A percentile compares a stretch with the other conserved stretches of the same genome.
These are phyloP conservation scores for Podaxis rugospora DNA, from an alignment of 768 basidiomycete species.

Conservation along the genomic window DNA sequence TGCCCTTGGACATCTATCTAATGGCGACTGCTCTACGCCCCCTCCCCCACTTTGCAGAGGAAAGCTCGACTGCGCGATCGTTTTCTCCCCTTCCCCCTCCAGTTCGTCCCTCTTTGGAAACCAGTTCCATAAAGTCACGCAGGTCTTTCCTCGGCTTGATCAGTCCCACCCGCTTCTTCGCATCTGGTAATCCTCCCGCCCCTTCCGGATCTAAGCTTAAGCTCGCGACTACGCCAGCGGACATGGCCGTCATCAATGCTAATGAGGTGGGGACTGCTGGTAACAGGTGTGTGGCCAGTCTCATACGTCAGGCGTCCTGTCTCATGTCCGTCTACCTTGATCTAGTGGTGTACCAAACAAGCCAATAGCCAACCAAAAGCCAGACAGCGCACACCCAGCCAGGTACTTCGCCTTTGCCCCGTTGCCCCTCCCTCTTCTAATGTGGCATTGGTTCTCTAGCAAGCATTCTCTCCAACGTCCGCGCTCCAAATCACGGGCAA, in stretches of 20 bases:
- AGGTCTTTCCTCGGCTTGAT: slow-evolving; percentile 9
- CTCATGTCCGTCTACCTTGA: neutral
- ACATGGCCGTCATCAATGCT: neutral
- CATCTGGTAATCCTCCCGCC: neutral
- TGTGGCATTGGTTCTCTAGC: neutral
- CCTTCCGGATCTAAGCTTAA: slow-evolving; percentile 9
- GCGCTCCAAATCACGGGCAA: slow-evolving; percentile 15
- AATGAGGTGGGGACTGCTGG: neutral
- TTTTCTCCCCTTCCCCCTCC: slow-evolving; percentile 6
- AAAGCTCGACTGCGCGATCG: neutral
- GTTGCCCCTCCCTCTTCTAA: slow-evolving; percentile 4
- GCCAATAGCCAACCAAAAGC: slow-evolving; percentile 1
- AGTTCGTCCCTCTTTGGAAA: slow-evolving; percentile 1
- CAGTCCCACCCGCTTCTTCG: neutral
- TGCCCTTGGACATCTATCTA: neutral
- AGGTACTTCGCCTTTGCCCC: slow-evolving; percentile 9
- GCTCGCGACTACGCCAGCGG: neutral
- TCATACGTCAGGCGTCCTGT: slow-evolving; percentile 1
- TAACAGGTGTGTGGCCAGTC: slow-evolving; percentile 2
- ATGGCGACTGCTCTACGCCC: slow-evolving; percentile 6
- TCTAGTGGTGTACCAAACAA: slow-evolving; percentile 1
- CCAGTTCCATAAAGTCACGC: slow-evolving; percentile 11
- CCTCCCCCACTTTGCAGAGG: slow-evolving; percentile 7
- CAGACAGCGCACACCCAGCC: slow-evolving; percentile 13
- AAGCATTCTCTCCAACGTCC: neutral